Evolutionary conservation across 306 rosid species (phyloP).

Genomic region (Citrullus colocynthis): DNA sequence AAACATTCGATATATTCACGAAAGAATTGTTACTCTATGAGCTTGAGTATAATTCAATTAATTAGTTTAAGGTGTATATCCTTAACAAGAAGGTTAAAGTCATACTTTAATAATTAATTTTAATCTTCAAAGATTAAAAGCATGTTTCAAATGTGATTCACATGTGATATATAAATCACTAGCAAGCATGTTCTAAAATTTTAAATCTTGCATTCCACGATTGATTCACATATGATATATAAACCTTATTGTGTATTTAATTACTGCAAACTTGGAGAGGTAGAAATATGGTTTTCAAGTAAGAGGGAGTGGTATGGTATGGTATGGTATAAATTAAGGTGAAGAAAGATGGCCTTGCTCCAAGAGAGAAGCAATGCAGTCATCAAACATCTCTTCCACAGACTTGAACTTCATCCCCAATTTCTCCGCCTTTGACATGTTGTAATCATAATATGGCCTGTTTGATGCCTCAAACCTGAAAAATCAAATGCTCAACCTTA

Average conservation of each 20-base stretch:
- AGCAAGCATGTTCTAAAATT: too few relatives aligned
- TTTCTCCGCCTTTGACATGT: constrained; percentile 37
- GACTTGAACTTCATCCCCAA: constrained; percentile 54
- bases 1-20: too few relatives aligned
- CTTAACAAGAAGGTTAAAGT: too few relatives aligned
- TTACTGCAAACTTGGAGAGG: neutral
- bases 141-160: too few relatives aligned
- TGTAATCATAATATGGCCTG: constrained; percentile 45
- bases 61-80: too few relatives aligned
- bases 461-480: constrained; percentile 23
- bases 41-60: too few relatives aligned
- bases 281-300: neutral
- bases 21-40: too few relatives aligned
- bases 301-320: neutral
- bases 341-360: constrained; percentile 28
- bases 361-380: constrained; percentile 54
- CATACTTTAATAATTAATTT: too few relatives aligned
- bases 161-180: too few relatives aligned
- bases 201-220: neutral
- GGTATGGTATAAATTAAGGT: neutral
- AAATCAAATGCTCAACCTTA: too few relatives aligned
- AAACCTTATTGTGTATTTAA: neutral
- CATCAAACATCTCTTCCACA: constrained; percentile 69
- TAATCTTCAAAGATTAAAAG: too few relatives aligned
- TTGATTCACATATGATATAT: neutral